phyloP scores from a whole-genome alignment of 345 rosid species.

The Hevea brasiliensis region DNA sequence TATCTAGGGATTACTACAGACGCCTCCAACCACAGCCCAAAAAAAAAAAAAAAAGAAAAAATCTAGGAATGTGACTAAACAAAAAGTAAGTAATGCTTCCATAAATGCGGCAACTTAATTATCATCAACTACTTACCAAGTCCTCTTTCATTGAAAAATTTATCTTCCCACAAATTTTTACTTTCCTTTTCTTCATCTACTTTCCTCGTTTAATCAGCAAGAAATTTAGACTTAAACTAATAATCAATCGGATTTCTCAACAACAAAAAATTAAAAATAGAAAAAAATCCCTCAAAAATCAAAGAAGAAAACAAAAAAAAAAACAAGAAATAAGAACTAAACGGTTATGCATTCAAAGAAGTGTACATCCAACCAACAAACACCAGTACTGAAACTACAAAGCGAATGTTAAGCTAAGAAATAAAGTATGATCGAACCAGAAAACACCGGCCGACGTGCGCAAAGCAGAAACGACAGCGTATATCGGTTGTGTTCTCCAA shows the following conservation, averaged over 20 bases:
- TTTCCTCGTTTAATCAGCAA: not conserved
- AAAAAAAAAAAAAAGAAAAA: not conserved
- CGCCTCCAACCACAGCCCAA: too few relatives aligned
- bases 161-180: not conserved
- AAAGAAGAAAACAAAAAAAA: not conserved
- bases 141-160: not conserved
- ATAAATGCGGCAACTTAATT: not conserved
- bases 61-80: not conserved
- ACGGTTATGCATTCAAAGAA: not conserved
- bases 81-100: not conserved
- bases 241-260: not conserved
- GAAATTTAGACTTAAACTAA: not conserved
- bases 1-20: too few relatives aligned
- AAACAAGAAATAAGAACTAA: not conserved
- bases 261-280: not conserved
- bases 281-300: not conserved
- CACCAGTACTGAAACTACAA: not conserved
- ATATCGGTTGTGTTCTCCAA: not conserved
- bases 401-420: not conserved
- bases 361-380: not conserved
- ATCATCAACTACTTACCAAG: not conserved
- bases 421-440: constrained; percentile 2
- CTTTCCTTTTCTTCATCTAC: not conserved
- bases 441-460: not conserved
- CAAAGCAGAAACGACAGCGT: not conserved